These are phyloP conservation scores for Fusarium chuoi DNA, from an alignment of 2,329 filamentous ascomycete genomes.

Conservation along the genomic window DNA sequence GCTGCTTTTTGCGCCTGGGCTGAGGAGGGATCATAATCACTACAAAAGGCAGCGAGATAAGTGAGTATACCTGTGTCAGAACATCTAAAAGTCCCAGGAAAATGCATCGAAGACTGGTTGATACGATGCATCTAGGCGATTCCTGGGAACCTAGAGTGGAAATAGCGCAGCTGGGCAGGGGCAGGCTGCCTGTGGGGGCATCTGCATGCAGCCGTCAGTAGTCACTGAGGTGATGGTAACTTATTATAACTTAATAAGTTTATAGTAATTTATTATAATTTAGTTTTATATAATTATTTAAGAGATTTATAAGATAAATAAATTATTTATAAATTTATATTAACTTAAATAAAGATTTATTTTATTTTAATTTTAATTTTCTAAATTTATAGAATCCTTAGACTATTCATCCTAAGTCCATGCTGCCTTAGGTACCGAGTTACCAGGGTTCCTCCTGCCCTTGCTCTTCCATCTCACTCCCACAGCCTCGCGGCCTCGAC, in stretches of 20 bases:
- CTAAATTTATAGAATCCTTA: background rate
- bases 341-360: background rate
- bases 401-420: background rate
- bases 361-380: background rate
- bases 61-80: no score
- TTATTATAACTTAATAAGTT: background rate
- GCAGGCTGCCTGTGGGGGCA: background rate
- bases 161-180: background rate
- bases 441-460: background rate
- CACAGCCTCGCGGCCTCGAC: background rate
- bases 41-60: background rate
- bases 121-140: background rate
- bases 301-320: no score
- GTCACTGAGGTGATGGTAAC: background rate
- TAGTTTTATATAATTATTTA: background rate
- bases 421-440: background rate
- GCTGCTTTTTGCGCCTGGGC: background rate
- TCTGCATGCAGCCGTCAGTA: background rate
- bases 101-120: background rate
- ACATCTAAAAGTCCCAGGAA: background rate
- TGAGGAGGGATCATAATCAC: background rate
- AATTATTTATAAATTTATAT: background rate
- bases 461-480: background rate
- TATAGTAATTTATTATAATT: fast-evolving
- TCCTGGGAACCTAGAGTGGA: no score